phyloP scores from a whole-genome alignment of 179 eudicot genomes.

The Carnegiea gigantea region DNA sequence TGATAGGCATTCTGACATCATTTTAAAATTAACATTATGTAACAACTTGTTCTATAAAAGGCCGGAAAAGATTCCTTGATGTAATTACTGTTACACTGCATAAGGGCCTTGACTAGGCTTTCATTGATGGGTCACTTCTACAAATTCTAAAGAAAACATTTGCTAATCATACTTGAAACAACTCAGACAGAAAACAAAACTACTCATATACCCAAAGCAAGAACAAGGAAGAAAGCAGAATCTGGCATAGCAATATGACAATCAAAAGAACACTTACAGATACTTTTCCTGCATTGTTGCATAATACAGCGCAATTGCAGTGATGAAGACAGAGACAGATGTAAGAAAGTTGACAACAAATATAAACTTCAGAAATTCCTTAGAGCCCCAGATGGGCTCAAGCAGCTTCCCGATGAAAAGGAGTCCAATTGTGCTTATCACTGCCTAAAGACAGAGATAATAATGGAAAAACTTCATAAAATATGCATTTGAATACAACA shows the following conservation, averaged over 20 bases:
- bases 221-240: background rate
- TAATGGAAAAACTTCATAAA: background rate
- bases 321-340: slow-evolving; percentile 74
- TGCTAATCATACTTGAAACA: background rate
- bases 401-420: slow-evolving; percentile 91
- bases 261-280: slow-evolving; percentile 59
- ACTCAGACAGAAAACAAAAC: background rate
- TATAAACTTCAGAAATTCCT: slow-evolving; percentile 92
- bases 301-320: slow-evolving; percentile 87
- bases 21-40: no score
- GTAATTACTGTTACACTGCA: background rate
- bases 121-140: background rate
- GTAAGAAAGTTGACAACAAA: slow-evolving; percentile 86
- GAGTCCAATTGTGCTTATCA: slow-evolving; percentile 69
- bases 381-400: slow-evolving; percentile 98
- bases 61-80: no score
- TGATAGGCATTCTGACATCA: no score
- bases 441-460: slow-evolving; percentile 43
- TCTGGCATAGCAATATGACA: background rate
- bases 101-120: background rate
- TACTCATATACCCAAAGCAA: background rate
- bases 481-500: slow-evolving; percentile 3
- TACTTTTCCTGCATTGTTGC: slow-evolving; percentile 75
- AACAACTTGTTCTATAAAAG: background rate
- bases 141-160: background rate